A percentile compares a stretch with the other conserved stretches of the same genome.
Evolutionary conservation across 2,329 filamentous ascomycete species (phyloP).

Genomic region (Ciborinia camelliae): DNA sequence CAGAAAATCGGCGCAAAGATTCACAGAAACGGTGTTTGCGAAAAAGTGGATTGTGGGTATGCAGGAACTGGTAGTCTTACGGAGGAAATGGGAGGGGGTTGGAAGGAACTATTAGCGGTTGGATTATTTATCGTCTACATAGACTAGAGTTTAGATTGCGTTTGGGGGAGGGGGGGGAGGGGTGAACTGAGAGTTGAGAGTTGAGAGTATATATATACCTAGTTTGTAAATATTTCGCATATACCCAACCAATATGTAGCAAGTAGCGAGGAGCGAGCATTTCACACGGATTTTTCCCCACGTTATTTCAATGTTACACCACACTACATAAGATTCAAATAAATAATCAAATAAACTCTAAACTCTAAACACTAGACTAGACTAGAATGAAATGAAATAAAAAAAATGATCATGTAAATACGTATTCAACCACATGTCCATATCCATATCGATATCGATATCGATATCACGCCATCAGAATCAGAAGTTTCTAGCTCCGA

Average conservation of each 20-base stretch:
- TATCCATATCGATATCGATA: no score
- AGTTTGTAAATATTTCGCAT: conserved; percentile 9
- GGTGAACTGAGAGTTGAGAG: background rate
- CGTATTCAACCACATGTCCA: no score
- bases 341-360: no score
- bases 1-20: conserved; percentile 73
- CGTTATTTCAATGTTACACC: no score
- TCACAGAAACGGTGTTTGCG: conserved; percentile 83
- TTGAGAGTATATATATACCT: conserved; percentile 11
- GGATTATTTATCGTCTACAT: background rate
- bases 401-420: no score
- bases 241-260: conserved; percentile 7
- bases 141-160: background rate
- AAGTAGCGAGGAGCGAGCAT: no score
- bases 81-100: conserved; percentile 15
- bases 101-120: conserved; percentile 3
- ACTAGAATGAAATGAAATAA: no score
- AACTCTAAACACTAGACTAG: no score
- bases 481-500: no score
- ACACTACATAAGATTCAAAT: no score
- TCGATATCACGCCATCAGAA: no score
- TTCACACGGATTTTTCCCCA: no score
- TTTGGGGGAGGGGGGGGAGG: background rate
- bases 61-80: conserved; percentile 59
- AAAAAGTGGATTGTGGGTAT: conserved; percentile 74